phyloP scores from a whole-genome alignment of 495 filamentous ascomycete genomes.

The Aspergillus sclerotioniger region DNA sequence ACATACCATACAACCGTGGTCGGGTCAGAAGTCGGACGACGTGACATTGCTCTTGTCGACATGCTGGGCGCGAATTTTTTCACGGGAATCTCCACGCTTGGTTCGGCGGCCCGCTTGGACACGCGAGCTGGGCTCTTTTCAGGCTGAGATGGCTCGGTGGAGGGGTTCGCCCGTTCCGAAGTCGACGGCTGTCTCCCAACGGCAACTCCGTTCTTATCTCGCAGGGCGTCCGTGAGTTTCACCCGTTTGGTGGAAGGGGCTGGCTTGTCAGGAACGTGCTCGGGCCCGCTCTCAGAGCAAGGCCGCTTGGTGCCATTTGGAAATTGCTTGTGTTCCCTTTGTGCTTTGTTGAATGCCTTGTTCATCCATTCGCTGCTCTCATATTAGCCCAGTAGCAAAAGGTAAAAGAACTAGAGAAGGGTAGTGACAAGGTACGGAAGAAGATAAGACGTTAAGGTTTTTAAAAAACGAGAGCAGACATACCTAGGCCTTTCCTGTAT shows the following conservation, averaged over 20 bases:
- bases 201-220: slow-evolving; percentile 17
- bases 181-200: neutral
- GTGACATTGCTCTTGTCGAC: slow-evolving; percentile 34
- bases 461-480: neutral
- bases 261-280: slow-evolving; percentile 3
- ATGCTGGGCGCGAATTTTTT: slow-evolving; percentile 23
- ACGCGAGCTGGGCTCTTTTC: slow-evolving; percentile 5
- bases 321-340: slow-evolving; percentile 10
- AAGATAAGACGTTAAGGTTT: no score
- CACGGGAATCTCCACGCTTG: slow-evolving; percentile 31
- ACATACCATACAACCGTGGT: slow-evolving; percentile 24
- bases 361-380: slow-evolving; percentile 35
- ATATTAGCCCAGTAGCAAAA: slow-evolving; percentile 9
- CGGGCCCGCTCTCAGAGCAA: slow-evolving; percentile 4
- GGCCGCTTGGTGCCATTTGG: slow-evolving; percentile 16
- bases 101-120: slow-evolving; percentile 2
- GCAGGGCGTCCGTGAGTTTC: slow-evolving; percentile 35
- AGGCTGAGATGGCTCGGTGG: slow-evolving; percentile 1
- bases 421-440: no score
- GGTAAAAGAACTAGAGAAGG: no score
- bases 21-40: slow-evolving; percentile 14
- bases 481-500: slow-evolving; percentile 21
- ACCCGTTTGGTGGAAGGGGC: slow-evolving; percentile 22
- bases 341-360: slow-evolving; percentile 28
- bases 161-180: slow-evolving; percentile 2